Evolutionary conservation across 805 yeast genomes (phyloP).

Genomic region (Pichia nanzhaoensis): DNA sequence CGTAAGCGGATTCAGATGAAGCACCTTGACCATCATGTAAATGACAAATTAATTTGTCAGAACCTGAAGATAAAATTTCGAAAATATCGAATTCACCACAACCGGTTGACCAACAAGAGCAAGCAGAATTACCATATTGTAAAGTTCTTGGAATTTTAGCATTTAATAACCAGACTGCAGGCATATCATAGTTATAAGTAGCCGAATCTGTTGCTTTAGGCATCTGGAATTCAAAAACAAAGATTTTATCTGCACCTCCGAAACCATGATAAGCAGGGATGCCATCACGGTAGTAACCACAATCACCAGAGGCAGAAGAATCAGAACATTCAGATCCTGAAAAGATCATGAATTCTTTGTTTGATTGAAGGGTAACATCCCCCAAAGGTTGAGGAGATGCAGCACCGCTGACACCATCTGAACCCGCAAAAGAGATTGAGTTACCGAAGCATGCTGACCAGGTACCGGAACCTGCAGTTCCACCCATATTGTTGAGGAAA

Average conservation of each 20-base stretch:
- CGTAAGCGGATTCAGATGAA: conserved; percentile 34
- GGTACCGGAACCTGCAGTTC: conserved; percentile 75
- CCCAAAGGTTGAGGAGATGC: conserved; percentile 58
- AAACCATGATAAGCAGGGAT: conserved; percentile 96
- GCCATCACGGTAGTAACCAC: conserved; percentile 82
- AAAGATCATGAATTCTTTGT: conserved; percentile 78
- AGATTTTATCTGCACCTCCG: conserved; percentile 75
- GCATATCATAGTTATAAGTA: conserved; percentile 61
- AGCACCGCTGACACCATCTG: conserved; percentile 73
- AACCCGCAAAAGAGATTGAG: conserved; percentile 78
- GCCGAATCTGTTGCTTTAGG: conserved; percentile 50
- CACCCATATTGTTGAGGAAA: conserved; percentile 87
- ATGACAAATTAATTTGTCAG: conserved; percentile 68
- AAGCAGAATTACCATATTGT: conserved; percentile 78
- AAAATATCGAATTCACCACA: conserved; percentile 97
- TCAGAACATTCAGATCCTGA: conserved; percentile 56
- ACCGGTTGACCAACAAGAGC: conserved; percentile 96
- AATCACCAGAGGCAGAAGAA: conserved; percentile 39
- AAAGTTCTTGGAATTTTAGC: conserved; percentile 83
- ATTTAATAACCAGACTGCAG: conserved; percentile 77
- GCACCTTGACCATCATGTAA: conserved; percentile 80
- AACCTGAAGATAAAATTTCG: conserved; percentile 77
- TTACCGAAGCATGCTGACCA: conserved; percentile 86
- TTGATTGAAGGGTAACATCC: conserved; percentile 63
- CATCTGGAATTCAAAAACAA: conserved; percentile 92